Evolutionary conservation across 1,284 basidiomycete species (phyloP).

Genomic region (Apiotrichum sp.): DNA sequence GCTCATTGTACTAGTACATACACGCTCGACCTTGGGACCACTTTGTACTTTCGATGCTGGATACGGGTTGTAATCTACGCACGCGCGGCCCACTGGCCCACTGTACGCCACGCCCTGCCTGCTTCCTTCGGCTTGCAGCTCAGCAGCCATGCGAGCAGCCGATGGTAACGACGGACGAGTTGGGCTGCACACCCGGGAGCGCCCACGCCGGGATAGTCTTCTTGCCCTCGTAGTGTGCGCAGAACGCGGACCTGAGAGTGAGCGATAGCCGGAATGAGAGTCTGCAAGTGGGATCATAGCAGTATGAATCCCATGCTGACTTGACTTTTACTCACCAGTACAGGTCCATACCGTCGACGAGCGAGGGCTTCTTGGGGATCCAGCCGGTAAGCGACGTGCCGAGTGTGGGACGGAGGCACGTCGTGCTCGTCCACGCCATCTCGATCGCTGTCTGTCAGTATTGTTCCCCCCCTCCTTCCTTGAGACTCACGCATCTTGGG

Average conservation of each 20-base stretch:
- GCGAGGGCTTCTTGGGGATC: constrained; percentile 49
- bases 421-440: constrained; percentile 25
- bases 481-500: constrained; percentile 7
- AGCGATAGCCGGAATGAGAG: too few species aligned
- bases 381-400: constrained; percentile 52
- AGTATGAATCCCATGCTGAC: neutral
- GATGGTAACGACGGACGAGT: neutral
- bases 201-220: constrained; percentile 20
- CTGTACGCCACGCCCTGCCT: too few species aligned
- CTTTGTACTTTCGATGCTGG: neutral
- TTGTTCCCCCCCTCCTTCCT: neutral
- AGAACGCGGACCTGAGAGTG: constrained; percentile 5
- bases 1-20: constrained; percentile 1
- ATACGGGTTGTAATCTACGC: neutral
- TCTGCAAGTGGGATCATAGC: too few species aligned
- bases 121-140: too few species aligned
- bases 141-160: neutral
- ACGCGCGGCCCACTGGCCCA: neutral
- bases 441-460: constrained; percentile 36
- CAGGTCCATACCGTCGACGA: constrained; percentile 51
- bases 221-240: constrained; percentile 17
- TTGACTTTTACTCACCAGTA: constrained; percentile 40
- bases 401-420: constrained; percentile 48
- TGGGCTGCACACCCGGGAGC: constrained; percentile 14
- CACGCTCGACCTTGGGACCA: neutral